Conservation (phyloP, 352 stramenopile species). For the Phytophthora podocarpi region DNA sequence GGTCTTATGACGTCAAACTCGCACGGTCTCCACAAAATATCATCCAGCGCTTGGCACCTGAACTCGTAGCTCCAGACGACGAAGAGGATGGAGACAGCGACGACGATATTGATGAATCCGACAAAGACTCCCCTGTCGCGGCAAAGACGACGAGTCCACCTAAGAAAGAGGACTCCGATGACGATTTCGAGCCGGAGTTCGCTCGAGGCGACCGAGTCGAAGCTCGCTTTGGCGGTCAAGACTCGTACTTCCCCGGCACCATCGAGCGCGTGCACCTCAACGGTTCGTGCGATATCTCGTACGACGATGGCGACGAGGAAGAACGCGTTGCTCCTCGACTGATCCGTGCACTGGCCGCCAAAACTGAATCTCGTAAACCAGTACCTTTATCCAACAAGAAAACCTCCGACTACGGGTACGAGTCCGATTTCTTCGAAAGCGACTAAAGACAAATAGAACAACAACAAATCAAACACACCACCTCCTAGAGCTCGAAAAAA, state of each 20-base stretch:
- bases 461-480: neutral
- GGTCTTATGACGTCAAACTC: conserved; percentile 61
- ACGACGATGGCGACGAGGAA: conserved; percentile 80
- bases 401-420: conserved; percentile 39
- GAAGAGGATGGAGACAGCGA: conserved; percentile 38
- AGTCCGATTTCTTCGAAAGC: conserved; percentile 68
- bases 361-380: conserved; percentile 56
- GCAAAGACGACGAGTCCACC: conserved; percentile 25
- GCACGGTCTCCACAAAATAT: conserved; percentile 24
- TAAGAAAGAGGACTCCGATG: conserved; percentile 23
- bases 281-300: conserved; percentile 61
- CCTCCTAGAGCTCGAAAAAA: conserved; percentile 7
- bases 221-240: conserved; percentile 63
- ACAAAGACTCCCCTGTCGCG: conserved; percentile 14
- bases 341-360: conserved; percentile 34
- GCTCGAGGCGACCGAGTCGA: conserved; percentile 61
- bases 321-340: conserved; percentile 48
- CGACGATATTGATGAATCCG: conserved; percentile 13
- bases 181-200: conserved; percentile 60
- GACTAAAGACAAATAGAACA: conserved; percentile 37
- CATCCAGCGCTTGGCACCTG: conserved; percentile 39
- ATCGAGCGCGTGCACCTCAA: conserved; percentile 62
- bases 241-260: conserved; percentile 50
- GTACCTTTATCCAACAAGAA: conserved; percentile 9
- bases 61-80: conserved; percentile 55